A percentile compares a stretch with the other conserved stretches of the same genome.
Conservation (phyloP, 2,329 filamentous ascomycete species). For the Rosellinia necatrix region DNA sequence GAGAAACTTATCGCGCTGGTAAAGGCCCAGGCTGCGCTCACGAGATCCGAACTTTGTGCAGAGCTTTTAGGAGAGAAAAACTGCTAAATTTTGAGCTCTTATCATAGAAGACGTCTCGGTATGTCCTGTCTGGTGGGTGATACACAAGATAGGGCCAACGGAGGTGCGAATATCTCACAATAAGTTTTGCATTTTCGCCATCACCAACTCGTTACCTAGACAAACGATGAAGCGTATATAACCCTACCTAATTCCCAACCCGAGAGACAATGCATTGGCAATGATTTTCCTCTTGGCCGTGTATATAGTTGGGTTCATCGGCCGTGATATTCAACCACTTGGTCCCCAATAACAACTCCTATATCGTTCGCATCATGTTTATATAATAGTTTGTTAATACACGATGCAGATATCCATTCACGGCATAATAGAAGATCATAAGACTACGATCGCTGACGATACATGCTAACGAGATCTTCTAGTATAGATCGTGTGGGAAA, state of each 20-base stretch:
- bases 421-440: slow-evolving; percentile 1
- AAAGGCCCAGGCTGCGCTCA: slow-evolving; percentile 42
- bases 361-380: not conserved
- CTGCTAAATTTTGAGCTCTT: not conserved
- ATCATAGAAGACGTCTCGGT: not conserved
- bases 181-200: not conserved
- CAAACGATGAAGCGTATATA: too few species aligned
- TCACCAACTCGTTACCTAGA: not conserved
- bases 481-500: not conserved
- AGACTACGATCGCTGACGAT: not conserved
- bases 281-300: too few species aligned
- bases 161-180: not conserved
- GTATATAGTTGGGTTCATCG: not conserved
- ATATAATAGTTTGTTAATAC: not conserved
- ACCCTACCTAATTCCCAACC: too few species aligned
- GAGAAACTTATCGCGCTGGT: slow-evolving; percentile 50
- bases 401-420: not conserved
- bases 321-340: not conserved
- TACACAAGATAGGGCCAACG: not conserved
- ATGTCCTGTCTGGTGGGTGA: too few species aligned
- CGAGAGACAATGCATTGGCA: too few species aligned
- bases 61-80: slow-evolving; percentile 1
- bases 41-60: slow-evolving; percentile 41
- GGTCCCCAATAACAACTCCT: not conserved
- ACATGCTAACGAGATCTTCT: not conserved